Evolutionary conservation across 176 grass and related monocot genomes (phyloP), one percentile per base, ranked within the genome.

Genomic region (Oryza rufipogon): DNA sequence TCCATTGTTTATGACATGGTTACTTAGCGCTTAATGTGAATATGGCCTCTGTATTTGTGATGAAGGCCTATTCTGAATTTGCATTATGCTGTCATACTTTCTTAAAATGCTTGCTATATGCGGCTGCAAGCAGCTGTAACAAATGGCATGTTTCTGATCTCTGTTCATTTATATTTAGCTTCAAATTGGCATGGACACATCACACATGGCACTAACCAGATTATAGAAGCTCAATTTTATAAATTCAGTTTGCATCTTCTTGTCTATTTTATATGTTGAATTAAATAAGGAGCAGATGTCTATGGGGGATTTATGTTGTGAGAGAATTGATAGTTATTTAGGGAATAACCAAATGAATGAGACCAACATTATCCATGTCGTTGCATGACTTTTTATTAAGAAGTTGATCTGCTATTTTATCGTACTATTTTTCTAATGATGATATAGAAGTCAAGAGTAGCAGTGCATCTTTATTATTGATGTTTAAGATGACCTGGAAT

Each of bases 151-250:
- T 22, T 81, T 73, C 44, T 17, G 74, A 74, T 68, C 1, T 56
- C 52, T 84, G 32, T 76, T 76, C 73, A 28, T 80, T 89, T 49
- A 38, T 58, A 84, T 45, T 49, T 11, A 4, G 3, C 49, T 89
- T 75, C 61, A 51, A 61, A 26, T 58, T 63, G 47, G 13, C 32
- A 54, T 26, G 44, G 25, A 41, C 66, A 41, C 44, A 16, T 69
- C 17, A 41, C 66, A 41, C 64, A 16, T 69, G 36, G 47, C n/a
- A n/a, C 54, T 73, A 26, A 54, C 68, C 16, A 85, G 42, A 76
- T 51, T 6, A 28, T 80, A 13, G 41, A 64, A 81, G 17, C 46
- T 11, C 52, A 64, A 20, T 11, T 69, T 48, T 84, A 9, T 23
- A 67, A 36, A 77, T 71, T n/a, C 48, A n/a, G 17, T 77, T 64